Evolutionary conservation across 306 rosid genomes (phyloP).

Genomic region (Pyrus communis): DNA sequence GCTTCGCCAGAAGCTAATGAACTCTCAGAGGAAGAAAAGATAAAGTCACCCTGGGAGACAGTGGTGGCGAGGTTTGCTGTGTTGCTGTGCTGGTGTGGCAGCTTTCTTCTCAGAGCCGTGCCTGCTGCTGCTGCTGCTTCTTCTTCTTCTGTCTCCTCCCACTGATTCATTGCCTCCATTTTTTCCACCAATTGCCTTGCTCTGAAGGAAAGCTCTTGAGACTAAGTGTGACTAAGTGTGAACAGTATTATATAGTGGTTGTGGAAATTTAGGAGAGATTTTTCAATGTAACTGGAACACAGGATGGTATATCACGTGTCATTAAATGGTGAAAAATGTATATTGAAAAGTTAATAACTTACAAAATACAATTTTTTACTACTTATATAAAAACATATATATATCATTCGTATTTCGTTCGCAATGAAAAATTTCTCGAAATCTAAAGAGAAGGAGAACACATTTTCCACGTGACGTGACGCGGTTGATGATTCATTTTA

Average conservation of each 20-base stretch:
- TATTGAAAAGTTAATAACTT: no score
- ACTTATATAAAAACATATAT: no score
- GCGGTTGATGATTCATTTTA: no score
- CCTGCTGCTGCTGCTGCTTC: not conserved
- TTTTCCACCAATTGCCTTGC: not conserved
- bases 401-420: no score
- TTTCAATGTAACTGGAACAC: no score
- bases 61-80: not conserved
- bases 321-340: no score
- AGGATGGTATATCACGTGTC: no score
- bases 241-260: not conserved
- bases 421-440: no score
- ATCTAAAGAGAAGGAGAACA: no score
- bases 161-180: conserved; percentile 13
- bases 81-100: not conserved
- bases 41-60: not conserved
- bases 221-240: not conserved
- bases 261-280: no score
- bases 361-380: no score
- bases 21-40: not conserved
- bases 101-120: conserved; percentile 12
- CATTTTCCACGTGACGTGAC: no score
- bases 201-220: not conserved
- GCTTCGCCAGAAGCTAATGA: not conserved
- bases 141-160: conserved; percentile 27